Evolutionary conservation across 192 early-diverging fungal species (phyloP).

Genomic region (Kickxella alabastrina): DNA sequence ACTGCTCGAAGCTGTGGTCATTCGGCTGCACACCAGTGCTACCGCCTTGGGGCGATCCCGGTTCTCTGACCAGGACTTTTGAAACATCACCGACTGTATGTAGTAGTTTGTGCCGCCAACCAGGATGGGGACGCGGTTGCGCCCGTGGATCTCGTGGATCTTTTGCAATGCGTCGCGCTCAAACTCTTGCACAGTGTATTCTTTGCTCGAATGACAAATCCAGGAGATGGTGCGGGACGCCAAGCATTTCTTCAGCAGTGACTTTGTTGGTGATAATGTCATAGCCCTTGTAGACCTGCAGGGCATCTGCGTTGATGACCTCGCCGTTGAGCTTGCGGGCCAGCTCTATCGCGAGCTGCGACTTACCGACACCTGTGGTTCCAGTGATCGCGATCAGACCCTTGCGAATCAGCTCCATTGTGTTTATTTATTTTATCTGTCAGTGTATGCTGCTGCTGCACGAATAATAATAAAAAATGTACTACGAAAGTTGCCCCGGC

Average conservation of each 20-base stretch:
- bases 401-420: slow-evolving; percentile 22
- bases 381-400: slow-evolving; percentile 67
- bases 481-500: no score
- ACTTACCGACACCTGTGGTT: slow-evolving; percentile 97
- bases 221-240: slow-evolving; percentile 81
- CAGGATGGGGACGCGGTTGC: slow-evolving; percentile 73
- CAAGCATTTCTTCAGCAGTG: slow-evolving; percentile 60
- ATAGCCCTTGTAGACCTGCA: slow-evolving; percentile 93
- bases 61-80: slow-evolving; percentile 58
- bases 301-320: slow-evolving; percentile 91
- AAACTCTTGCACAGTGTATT: slow-evolving; percentile 89
- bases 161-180: slow-evolving; percentile 66
- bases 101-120: slow-evolving; percentile 98
- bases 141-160: slow-evolving; percentile 75
- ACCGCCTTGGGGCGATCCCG: slow-evolving; percentile 14
- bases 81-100: slow-evolving; percentile 85
- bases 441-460: background rate
- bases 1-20: slow-evolving; percentile 19
- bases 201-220: slow-evolving; percentile 62
- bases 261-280: slow-evolving; percentile 97
- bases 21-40: slow-evolving; percentile 6
- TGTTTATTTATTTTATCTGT: background rate
- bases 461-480: no score
- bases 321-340: slow-evolving; percentile 78
- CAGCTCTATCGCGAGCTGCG: slow-evolving; percentile 85